Conservation (phyloP, 495 filamentous ascomycete species). For the Aeminium ludgeri region DNA sequence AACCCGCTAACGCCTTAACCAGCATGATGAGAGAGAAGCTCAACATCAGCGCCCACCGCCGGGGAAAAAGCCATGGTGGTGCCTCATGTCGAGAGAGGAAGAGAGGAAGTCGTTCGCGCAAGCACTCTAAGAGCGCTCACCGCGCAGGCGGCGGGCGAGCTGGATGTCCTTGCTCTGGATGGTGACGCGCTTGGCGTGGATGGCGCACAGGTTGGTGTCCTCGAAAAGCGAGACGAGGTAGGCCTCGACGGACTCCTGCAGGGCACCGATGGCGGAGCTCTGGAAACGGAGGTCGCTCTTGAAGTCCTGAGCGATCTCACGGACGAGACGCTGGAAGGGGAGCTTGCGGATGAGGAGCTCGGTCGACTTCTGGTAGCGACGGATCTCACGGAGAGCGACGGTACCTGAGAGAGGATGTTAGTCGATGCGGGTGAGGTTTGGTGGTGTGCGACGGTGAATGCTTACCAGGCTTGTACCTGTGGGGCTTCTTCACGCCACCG, state of each 20-base stretch:
- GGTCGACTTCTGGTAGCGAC: conserved; percentile 99
- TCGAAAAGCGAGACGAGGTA: conserved; percentile 99
- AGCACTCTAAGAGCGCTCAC: conserved; percentile 23
- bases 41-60: too few relatives aligned
- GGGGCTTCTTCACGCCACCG: conserved; percentile 99
- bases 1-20: conserved; percentile 12
- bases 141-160: conserved; percentile 22
- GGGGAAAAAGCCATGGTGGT: conserved; percentile 1
- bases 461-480: conserved; percentile 97
- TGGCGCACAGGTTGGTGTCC: conserved; percentile 99
- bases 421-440: conserved; percentile 6
- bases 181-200: conserved; percentile 93
- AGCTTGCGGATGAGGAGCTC: conserved; percentile 99
- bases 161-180: conserved; percentile 27
- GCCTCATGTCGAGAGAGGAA: too few relatives aligned
- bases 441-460: conserved; percentile 8
- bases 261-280: conserved; percentile 97
- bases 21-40: too few relatives aligned
- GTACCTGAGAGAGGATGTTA: conserved; percentile 45
- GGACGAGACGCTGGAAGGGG: conserved; percentile 98
- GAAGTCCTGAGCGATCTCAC: conserved; percentile 99
- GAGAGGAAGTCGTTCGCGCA: conserved; percentile 2
- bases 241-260: conserved; percentile 99
- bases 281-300: conserved; percentile 99
- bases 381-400: conserved; percentile 99